Evolutionary conservation across 495 filamentous ascomycete genomes (phyloP).

Genomic region (Rusavskia elegans): DNA sequence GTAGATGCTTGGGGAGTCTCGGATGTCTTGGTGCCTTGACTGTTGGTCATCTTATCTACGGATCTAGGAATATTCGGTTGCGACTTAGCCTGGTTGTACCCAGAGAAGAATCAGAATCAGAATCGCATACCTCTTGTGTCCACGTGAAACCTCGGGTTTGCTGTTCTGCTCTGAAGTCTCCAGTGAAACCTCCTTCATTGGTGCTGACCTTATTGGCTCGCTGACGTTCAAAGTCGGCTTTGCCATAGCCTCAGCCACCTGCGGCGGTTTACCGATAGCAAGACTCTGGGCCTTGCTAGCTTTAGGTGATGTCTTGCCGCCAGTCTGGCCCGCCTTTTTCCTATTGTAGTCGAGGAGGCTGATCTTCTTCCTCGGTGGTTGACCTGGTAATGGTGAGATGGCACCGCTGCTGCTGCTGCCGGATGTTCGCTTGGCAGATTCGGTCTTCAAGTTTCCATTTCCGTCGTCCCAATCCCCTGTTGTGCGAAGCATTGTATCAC

Average conservation of each 20-base stretch:
- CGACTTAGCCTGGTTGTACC: too few relatives aligned
- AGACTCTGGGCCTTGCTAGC: slow-evolving; percentile 15
- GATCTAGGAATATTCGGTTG: slow-evolving; percentile 9
- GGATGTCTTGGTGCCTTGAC: slow-evolving; percentile 15
- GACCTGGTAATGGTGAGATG: slow-evolving; percentile 18
- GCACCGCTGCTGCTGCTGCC: slow-evolving; percentile 18
- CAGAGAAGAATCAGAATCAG: neutral
- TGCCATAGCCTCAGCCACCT: slow-evolving; percentile 11
- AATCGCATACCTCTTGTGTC: slow-evolving; percentile 7
- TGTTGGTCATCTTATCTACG: slow-evolving; percentile 7
- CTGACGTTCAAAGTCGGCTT: slow-evolving; percentile 5
- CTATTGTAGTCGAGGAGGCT: slow-evolving; percentile 34
- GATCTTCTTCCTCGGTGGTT: slow-evolving; percentile 31
- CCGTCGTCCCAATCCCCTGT: slow-evolving; percentile 38
- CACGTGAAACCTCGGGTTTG: slow-evolving; percentile 4
- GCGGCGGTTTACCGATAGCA: slow-evolving; percentile 1
- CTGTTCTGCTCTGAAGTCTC: slow-evolving; percentile 12
- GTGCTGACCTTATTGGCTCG: slow-evolving; percentile 7
- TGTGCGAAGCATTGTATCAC: slow-evolving; percentile 29
- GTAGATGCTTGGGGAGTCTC: slow-evolving; percentile 18
- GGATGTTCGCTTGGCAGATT: slow-evolving; percentile 20
- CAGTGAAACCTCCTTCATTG: slow-evolving; percentile 8
- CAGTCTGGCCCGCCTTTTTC: slow-evolving; percentile 13
- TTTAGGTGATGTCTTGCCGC: neutral
- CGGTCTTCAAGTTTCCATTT: slow-evolving; percentile 30